Percentiles rank a stretch among this genome's conserved stretches.
Evolutionary conservation across 1,284 basidiomycete species (phyloP).

Genomic region (Melanopsichium pennsylvanicum): DNA sequence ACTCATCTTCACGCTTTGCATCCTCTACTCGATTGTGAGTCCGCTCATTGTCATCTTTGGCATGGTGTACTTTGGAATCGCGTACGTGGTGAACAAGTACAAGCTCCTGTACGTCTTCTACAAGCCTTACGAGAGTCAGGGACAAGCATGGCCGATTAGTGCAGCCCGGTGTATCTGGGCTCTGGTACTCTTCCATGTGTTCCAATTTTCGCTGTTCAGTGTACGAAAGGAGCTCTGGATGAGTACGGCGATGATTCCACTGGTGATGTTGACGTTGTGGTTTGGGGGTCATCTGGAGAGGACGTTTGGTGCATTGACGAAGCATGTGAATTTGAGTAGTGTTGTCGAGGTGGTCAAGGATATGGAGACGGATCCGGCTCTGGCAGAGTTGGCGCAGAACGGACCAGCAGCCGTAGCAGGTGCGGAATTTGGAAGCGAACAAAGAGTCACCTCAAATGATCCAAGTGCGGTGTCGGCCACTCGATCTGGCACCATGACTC

Average conservation of each 20-base stretch:
- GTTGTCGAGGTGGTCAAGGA: constrained; percentile 49
- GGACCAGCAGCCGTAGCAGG: constrained; percentile 16
- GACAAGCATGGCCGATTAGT: constrained; percentile 84
- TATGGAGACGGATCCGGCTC: constrained; percentile 6
- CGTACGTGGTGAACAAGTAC: constrained; percentile 87
- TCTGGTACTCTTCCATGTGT: constrained; percentile 61
- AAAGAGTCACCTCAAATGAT: constrained; percentile 7
- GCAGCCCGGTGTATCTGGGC: constrained; percentile 65
- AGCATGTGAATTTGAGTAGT: constrained; percentile 70
- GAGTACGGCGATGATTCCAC: constrained; percentile 79
- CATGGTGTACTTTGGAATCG: constrained; percentile 90
- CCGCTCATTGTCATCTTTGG: constrained; percentile 94
- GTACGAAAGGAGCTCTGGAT: constrained; percentile 79
- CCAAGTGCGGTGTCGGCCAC: not conserved
- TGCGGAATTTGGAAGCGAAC: constrained; percentile 1
- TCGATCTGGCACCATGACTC: constrained; percentile 11
- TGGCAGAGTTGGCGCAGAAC: constrained; percentile 37
- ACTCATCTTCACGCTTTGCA: constrained; percentile 90
- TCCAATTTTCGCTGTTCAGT: constrained; percentile 75
- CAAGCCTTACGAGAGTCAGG: constrained; percentile 89
- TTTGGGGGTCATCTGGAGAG: constrained; percentile 82
- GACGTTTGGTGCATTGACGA: constrained; percentile 78
- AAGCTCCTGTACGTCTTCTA: constrained; percentile 93
- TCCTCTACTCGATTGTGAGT: constrained; percentile 93
- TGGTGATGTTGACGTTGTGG: constrained; percentile 77